Conservation (phyloP, 768 basidiomycete genomes). For the Collybia sp. region DNA sequence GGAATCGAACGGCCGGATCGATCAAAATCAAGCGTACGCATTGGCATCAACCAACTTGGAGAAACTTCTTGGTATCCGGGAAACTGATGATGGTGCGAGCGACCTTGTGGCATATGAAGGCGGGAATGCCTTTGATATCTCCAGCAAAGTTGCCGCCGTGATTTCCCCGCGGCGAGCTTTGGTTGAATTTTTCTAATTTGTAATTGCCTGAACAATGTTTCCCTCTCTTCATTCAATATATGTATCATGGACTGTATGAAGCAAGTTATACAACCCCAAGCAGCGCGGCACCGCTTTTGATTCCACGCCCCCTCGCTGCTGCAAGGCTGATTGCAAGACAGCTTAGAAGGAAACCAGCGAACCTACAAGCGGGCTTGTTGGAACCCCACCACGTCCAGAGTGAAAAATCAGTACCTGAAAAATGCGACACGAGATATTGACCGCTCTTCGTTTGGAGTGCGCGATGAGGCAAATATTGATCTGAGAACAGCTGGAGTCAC, state of each 20-base stretch:
- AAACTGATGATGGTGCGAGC: conserved; percentile 33
- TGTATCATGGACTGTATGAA: background rate
- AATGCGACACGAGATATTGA: conserved; percentile 83
- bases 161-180: conserved; percentile 44
- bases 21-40: conserved; percentile 33
- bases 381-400: conserved; percentile 2
- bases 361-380: conserved; percentile 35
- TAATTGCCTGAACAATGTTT: background rate
- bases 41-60: conserved; percentile 43
- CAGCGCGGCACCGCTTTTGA: conserved; percentile 60
- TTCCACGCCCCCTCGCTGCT: conserved; percentile 66
- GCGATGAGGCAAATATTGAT: conserved; percentile 83
- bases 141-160: conserved; percentile 51
- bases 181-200: conserved; percentile 47
- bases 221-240: background rate
- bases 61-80: conserved; percentile 31
- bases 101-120: conserved; percentile 63
- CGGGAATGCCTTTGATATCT: conserved; percentile 47
- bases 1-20: conserved; percentile 41
- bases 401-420: conserved; percentile 54
- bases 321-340: conserved; percentile 76
- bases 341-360: conserved; percentile 78
- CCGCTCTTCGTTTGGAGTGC: conserved; percentile 76
- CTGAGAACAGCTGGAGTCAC: conserved; percentile 80
- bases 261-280: conserved; percentile 55